A percentile compares a stretch with the other conserved stretches of the same genome.
Conservation (phyloP, 176 grass and related monocot species). For the Otatea glauca region DNA sequence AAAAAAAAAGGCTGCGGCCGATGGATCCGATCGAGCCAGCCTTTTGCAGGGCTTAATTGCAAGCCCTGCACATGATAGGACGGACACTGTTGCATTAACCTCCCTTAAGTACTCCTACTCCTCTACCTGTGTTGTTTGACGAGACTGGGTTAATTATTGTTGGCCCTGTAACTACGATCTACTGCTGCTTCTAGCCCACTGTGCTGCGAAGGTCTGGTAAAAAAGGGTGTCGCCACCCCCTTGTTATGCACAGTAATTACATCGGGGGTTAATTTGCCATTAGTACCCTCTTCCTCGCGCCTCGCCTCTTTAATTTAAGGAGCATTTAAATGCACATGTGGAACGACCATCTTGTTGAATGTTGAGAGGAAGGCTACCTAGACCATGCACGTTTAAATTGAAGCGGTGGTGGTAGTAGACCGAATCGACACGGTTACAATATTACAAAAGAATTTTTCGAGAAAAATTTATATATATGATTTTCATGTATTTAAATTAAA, state of each 20-base stretch:
- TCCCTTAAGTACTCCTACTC: not conserved
- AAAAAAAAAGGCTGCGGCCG: not conserved
- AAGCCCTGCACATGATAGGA: slow-evolving; percentile 5
- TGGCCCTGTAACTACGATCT: not conserved
- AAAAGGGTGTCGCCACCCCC: not conserved
- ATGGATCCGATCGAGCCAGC: not conserved
- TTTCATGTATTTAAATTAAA: too few species aligned
- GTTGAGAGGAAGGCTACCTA: not conserved
- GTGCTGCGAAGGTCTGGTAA: slow-evolving; percentile 4
- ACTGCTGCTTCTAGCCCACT: not conserved
- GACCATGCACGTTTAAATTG: not conserved
- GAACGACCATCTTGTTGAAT: not conserved
- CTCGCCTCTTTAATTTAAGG: not conserved
- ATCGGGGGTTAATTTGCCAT: not conserved
- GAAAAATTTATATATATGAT: too few species aligned
- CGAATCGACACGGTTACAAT: too few species aligned
- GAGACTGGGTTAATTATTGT: not conserved
- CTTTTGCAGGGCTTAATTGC: slow-evolving; percentile 16
- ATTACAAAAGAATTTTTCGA: too few species aligned
- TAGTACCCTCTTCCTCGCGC: not conserved
- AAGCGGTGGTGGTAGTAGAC: not conserved
- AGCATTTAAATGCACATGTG: slow-evolving; percentile 24
- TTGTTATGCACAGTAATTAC: not conserved
- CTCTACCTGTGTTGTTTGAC: not conserved
- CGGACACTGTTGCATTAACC: slow-evolving; percentile 26